Conservation (phyloP, 208 protist species). For the Trichomonas gallinae region DNA sequence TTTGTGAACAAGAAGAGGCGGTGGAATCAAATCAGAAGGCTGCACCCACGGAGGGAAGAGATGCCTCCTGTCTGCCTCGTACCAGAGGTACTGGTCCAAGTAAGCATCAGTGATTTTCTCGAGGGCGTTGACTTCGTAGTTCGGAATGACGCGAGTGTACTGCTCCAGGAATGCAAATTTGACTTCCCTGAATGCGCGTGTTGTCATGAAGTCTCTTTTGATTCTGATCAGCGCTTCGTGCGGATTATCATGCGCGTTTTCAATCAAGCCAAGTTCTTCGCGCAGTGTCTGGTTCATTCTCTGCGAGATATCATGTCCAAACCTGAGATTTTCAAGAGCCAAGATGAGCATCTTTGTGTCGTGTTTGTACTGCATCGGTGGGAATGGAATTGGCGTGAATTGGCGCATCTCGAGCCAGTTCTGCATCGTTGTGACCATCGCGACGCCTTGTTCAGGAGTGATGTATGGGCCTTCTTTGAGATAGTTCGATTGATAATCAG, state of each 20-base stretch:
- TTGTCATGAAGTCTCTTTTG: conserved; percentile 91
- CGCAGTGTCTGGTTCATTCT: conserved; percentile 91
- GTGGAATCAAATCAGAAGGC: conserved; percentile 93
- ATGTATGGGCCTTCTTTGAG: conserved; percentile 94
- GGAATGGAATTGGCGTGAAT: conserved; percentile 99
- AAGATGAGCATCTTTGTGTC: conserved; percentile 98
- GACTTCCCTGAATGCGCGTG: conserved; percentile 95
- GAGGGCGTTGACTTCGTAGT: conserved; percentile 95
- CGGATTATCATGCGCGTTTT: conserved; percentile 99
- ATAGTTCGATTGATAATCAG: conserved; percentile 92
- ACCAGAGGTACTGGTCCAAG: conserved; percentile 99
- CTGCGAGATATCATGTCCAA: conserved; percentile 92
- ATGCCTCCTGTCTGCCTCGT: conserved; percentile 81
- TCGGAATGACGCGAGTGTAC: conserved; percentile 94
- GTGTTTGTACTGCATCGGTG: conserved; percentile 94
- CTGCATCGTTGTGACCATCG: conserved; percentile 96
- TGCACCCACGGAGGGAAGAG: conserved; percentile 99
- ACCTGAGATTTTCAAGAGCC: conserved; percentile 94
- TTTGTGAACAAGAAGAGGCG: conserved; percentile 97
- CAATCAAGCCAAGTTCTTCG: conserved; percentile 97
- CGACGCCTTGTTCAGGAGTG: conserved; percentile 81
- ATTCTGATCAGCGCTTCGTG: conserved; percentile 95
- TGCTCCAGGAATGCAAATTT: conserved; percentile 98
- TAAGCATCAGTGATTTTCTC: conserved; percentile 99
- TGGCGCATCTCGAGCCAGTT: conserved; percentile 96